A percentile compares a stretch with the other conserved stretches of the same genome.
Conservation (phyloP, 108 stramenopile species). For the Conticribra weissflogii region DNA sequence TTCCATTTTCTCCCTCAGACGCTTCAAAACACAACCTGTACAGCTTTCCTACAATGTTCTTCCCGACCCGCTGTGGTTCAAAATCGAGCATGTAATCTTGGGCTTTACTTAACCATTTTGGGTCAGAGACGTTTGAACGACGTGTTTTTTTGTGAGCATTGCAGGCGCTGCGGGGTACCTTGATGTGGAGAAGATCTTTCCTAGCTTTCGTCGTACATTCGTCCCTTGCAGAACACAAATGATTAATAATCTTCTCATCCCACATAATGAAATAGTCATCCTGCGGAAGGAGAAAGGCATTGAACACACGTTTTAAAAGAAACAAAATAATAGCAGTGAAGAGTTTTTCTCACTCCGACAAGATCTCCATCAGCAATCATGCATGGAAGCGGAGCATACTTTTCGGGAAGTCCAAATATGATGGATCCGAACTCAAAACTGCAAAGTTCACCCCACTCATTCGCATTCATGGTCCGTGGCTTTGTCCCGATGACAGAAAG, state of each 20-base stretch:
- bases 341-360: conserved; percentile 35
- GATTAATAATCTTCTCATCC: conserved; percentile 25
- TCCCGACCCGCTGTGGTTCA: background rate
- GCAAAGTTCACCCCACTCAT: conserved; percentile 33
- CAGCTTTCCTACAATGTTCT: conserved; percentile 25
- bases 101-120: conserved; percentile 31
- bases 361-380: conserved; percentile 43
- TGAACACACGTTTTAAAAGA: background rate
- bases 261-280: conserved; percentile 33
- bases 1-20: conserved; percentile 9
- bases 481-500: conserved; percentile 29
- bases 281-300: background rate
- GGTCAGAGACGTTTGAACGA: background rate
- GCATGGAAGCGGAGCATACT: conserved; percentile 10
- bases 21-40: conserved; percentile 19
- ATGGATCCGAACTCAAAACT: conserved; percentile 40
- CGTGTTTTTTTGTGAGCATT: conserved; percentile 19
- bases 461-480: conserved; percentile 26
- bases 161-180: conserved; percentile 5
- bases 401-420: conserved; percentile 31
- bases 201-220: conserved; percentile 9
- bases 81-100: conserved; percentile 41
- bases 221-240: conserved; percentile 15
- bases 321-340: background rate
- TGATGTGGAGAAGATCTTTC: conserved; percentile 10